Percentiles rank a stretch among this genome's conserved stretches.
phyloP scores from a whole-genome alignment of 78 protist genomes.

The Cavenderia fasciculata region DNA sequence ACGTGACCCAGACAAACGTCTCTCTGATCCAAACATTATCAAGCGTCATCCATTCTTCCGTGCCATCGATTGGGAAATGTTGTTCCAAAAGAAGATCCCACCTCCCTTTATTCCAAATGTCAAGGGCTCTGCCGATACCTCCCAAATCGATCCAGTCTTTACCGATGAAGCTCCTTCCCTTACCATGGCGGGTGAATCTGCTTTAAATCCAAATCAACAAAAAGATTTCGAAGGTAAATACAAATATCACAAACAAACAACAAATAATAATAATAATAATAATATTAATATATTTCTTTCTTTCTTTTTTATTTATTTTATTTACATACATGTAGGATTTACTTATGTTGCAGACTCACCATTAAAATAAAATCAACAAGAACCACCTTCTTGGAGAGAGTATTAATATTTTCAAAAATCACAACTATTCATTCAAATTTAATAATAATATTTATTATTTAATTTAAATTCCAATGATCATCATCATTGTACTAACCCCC shows the following conservation, averaged over 20 bases:
- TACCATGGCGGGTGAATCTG: conserved; percentile 76
- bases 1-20: conserved; percentile 80
- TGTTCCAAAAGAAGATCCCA: conserved; percentile 79
- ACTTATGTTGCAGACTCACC: conserved; percentile 67
- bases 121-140: conserved; percentile 80
- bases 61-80: conserved; percentile 84
- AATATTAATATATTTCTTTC: background rate
- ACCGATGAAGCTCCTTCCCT: conserved; percentile 82
- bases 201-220: conserved; percentile 64
- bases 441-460: background rate
- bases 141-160: conserved; percentile 84
- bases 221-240: conserved; percentile 76
- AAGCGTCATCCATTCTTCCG: conserved; percentile 80
- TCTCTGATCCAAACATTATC: conserved; percentile 80
- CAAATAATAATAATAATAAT: background rate
- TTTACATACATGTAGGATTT: conserved; percentile 8
- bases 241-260: background rate
- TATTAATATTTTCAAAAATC: background rate
- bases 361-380: background rate
- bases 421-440: background rate
- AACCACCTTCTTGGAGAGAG: no score
- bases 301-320: background rate
- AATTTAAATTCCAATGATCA: background rate
- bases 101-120: conserved; percentile 88
- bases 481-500: background rate